phyloP scores from a whole-genome alignment of 805 yeast genomes.

The Sugiyamaella qingdaonensis region DNA sequence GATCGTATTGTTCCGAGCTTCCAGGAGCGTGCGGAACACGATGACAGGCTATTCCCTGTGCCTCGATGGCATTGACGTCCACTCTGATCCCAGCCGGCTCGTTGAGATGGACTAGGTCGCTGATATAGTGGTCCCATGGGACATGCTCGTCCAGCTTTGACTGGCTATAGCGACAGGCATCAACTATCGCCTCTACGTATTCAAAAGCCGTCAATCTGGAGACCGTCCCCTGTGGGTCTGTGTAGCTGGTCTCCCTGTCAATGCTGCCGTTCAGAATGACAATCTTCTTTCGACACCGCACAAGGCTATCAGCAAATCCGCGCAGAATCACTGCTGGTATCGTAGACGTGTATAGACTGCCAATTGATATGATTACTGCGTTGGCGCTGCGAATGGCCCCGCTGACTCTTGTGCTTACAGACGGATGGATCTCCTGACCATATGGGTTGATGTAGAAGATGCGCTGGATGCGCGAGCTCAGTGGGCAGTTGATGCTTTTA shows the following conservation, averaged over 20 bases:
- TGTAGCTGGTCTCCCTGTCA: constrained; percentile 76
- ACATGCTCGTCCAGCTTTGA: constrained; percentile 8
- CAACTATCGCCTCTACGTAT: constrained; percentile 51
- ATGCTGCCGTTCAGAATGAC: constrained; percentile 65
- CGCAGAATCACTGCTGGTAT: constrained; percentile 71
- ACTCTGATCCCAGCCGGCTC: constrained; percentile 11
- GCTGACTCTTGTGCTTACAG: constrained; percentile 60
- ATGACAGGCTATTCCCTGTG: constrained; percentile 7
- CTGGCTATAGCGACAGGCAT: constrained; percentile 54
- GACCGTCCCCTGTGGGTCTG: constrained; percentile 42
- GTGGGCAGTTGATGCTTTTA: constrained; percentile 44
- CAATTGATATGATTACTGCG: constrained; percentile 70
- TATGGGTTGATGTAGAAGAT: constrained; percentile 80
- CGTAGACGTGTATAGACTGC: constrained; percentile 84
- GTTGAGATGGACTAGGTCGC: constrained; percentile 52
- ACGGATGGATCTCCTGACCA: constrained; percentile 80
- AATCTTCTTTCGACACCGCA: constrained; percentile 41
- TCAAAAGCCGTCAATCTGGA: constrained; percentile 29
- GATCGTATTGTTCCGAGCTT: background rate
- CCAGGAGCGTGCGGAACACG: constrained; percentile 13
- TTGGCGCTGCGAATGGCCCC: constrained; percentile 44
- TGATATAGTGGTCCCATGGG: constrained; percentile 48
- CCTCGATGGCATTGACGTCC: constrained; percentile 1
- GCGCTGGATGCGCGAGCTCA: constrained; percentile 69
- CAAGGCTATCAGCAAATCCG: constrained; percentile 66